Percentiles rank a stretch among this genome's conserved stretches.
phyloP scores from a whole-genome alignment of 495 filamentous ascomycete genomes.

The Mytilinidion resinicola region DNA sequence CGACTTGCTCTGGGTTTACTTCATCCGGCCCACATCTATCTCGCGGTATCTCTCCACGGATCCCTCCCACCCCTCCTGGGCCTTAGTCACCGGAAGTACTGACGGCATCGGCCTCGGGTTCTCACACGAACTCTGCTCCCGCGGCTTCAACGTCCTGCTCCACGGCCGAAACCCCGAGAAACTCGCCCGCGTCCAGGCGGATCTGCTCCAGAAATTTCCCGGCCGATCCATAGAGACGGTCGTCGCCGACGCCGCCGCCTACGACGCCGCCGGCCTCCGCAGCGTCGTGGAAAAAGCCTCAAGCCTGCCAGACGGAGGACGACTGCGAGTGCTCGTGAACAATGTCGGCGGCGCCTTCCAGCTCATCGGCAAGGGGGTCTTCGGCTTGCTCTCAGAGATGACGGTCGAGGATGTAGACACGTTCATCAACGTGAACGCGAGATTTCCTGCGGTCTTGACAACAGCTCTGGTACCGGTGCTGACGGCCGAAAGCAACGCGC shows the following conservation, averaged over 20 bases:
- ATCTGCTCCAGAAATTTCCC: conserved; percentile 36
- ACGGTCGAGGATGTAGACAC: conserved; percentile 19
- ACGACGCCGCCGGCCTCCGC: conserved; percentile 20
- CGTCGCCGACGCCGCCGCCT: conserved; percentile 33
- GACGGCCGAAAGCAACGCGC: neutral
- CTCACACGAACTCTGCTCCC: conserved; percentile 17
- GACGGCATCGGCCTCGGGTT: conserved; percentile 52
- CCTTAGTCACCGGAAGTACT: conserved; percentile 53
- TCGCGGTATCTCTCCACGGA: neutral
- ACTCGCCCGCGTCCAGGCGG: conserved; percentile 32
- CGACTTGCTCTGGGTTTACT: neutral
- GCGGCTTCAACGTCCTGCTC: conserved; percentile 53
- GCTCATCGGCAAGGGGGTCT: conserved; percentile 10
- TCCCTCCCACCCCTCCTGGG: conserved; percentile 38
- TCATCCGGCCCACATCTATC: neutral
- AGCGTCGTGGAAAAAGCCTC: conserved; percentile 21
- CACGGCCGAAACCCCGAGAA: conserved; percentile 50
- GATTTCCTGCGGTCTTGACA: conserved; percentile 40
- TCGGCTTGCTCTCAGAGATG: conserved; percentile 23
- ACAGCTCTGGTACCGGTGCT: conserved; percentile 34
- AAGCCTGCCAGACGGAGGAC: conserved; percentile 10
- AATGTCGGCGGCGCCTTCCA: conserved; percentile 41
- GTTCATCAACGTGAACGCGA: conserved; percentile 24
- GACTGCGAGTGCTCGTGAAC: conserved; percentile 44
- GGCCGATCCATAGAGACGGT: conserved; percentile 23